Evolutionary conservation across 2,329 filamentous ascomycete species (phyloP).

Genomic region (Verticillium dahliae): DNA sequence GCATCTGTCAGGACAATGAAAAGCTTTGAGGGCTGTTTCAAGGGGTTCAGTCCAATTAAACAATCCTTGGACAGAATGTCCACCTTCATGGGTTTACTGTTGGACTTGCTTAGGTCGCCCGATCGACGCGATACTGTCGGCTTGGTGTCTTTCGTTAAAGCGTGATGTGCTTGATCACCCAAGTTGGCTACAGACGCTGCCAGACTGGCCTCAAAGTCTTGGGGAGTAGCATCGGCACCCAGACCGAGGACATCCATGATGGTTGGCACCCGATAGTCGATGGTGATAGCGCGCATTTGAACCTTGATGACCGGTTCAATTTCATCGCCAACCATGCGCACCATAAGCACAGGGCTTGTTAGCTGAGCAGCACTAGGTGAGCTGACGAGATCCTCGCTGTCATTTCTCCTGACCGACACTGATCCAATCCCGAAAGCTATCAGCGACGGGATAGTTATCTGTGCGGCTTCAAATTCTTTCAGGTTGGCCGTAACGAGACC

Average conservation of each 20-base stretch:
- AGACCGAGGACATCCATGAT: conserved; percentile 74
- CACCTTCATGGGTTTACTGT: conserved; percentile 54
- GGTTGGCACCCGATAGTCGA: conserved; percentile 86
- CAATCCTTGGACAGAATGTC: conserved; percentile 77
- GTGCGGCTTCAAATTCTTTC: conserved; percentile 62
- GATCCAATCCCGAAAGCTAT: conserved; percentile 68
- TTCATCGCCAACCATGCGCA: conserved; percentile 86
- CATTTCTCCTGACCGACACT: conserved; percentile 57
- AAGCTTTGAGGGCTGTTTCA: conserved; percentile 67
- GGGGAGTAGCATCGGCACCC: conserved; percentile 56
- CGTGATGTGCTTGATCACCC: conserved; percentile 54
- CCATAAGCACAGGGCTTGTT: conserved; percentile 61
- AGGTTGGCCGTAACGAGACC: conserved; percentile 56
- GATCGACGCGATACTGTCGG: not conserved
- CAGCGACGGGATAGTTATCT: conserved; percentile 80
- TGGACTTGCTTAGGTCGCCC: conserved; percentile 14
- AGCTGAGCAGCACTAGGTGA: conserved; percentile 27
- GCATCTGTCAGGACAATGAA: conserved; percentile 74
- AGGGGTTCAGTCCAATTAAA: conserved; percentile 76
- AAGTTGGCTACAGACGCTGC: conserved; percentile 75
- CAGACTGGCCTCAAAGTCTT: conserved; percentile 70
- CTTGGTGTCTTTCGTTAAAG: conserved; percentile 23
- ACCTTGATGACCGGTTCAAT: conserved; percentile 87
- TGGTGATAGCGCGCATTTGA: conserved; percentile 73
- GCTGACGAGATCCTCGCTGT: conserved; percentile 64